Base-by-base conservation (phyloP, 371 early-diverging fungal genomes). In the Apophysomyces ossiformis region DNA sequence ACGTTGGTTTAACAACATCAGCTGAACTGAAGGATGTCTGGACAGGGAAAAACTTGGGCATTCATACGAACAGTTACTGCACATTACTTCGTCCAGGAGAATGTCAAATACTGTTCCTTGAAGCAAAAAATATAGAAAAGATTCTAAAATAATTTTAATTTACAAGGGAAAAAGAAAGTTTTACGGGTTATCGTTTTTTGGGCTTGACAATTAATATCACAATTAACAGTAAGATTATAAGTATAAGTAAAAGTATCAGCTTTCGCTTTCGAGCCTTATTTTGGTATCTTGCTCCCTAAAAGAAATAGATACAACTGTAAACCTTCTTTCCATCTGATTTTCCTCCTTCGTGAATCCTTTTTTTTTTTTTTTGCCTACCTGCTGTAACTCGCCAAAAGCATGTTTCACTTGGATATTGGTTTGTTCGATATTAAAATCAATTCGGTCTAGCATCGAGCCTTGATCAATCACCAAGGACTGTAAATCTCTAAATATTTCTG, bases 401-500 rank as follows among this genome's bases (percentile, higher is more conserved):
- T 88, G 84, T 64, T 94, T 90, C 13, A 95, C 85, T 69, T 94
- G 87, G 8, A 90, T 84, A 16, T 74, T 80, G 2, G 93, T 88
- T 64, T 92, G 91, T 69, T 98, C 98, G 46, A 99, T 90, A 73
- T 99, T 97, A 71, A 92, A 99, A 76, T 99, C 99, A 65, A 99
- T 98, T 26, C 99, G 90, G 80, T 99, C 99, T 47, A 99, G 82
- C 69, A 99, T 71, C 2, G 96, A 94, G 1, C 99, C 99, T 76
- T 99, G 99, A 74, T 97, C 97, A 65, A 99, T 96, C 16, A 98
- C 94, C 85, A 99, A 87, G 16, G 91, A 88, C 67, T 97, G 95
- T 70, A 98, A 73, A 71, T 96, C 96, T 68, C 91, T 82, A 77
- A 99, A 97, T 15, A 99, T 89, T 43, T 92, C 93, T 3, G 96